A percentile compares a stretch with the other conserved stretches of the same genome.
phyloP scores from a whole-genome alignment of 192 early-diverging fungal species.

The Mortierella claussenii region DNA sequence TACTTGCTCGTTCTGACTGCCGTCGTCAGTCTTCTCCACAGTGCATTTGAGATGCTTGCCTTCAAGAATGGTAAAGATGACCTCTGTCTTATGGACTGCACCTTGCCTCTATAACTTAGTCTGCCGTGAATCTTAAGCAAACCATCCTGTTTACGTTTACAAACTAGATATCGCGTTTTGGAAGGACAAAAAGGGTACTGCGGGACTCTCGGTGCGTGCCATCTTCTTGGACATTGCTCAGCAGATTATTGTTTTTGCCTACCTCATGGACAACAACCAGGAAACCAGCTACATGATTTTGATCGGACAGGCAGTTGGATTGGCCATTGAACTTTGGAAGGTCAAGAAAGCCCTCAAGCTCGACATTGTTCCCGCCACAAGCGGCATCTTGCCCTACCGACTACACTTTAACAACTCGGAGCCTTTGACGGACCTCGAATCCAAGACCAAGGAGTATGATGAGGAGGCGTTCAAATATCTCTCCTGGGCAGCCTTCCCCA shows the following conservation, averaged over 20 bases:
- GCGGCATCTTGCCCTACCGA: constrained; percentile 27
- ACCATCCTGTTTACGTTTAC: too few species aligned
- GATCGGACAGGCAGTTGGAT: constrained; percentile 81
- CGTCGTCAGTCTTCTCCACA: constrained; percentile 82
- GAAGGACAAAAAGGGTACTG: constrained; percentile 82
- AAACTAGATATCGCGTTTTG: constrained; percentile 87
- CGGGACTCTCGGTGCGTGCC: constrained; percentile 84
- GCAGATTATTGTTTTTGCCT: constrained; percentile 89
- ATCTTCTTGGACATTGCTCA: constrained; percentile 85
- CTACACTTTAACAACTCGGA: constrained; percentile 50
- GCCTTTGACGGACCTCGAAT: constrained; percentile 61
- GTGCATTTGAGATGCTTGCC: constrained; percentile 90
- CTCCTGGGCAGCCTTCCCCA: constrained; percentile 79
- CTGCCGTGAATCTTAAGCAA: too few species aligned
- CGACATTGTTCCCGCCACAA: constrained; percentile 51
- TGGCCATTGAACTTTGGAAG: constrained; percentile 92
- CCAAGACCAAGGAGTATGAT: constrained; percentile 70
- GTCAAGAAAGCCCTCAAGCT: constrained; percentile 86
- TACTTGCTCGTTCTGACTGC: constrained; percentile 80
- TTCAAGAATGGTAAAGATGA: constrained; percentile 86
- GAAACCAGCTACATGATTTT: constrained; percentile 90
- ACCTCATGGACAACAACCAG: constrained; percentile 83
- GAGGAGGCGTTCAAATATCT: constrained; percentile 88
- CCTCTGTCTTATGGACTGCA: too few species aligned
- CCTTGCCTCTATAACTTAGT: too few species aligned